Percentiles rank a stretch among this genome's conserved stretches.
Evolutionary conservation across 2,329 filamentous ascomycete species (phyloP).

Genomic region (Cryphonectria nitschkei): DNA sequence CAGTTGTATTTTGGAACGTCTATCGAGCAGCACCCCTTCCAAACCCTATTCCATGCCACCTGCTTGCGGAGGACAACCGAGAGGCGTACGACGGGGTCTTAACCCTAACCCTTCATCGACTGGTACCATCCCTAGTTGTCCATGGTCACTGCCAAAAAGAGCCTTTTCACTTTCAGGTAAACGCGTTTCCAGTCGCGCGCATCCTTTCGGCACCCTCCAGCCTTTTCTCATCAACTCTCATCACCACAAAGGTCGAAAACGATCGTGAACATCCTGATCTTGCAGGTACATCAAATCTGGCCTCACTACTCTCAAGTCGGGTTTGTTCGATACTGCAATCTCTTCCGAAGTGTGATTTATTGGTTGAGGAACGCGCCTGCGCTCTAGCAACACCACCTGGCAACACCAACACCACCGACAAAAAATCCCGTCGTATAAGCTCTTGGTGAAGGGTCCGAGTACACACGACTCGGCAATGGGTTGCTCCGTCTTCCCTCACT

Average conservation of each 20-base stretch:
- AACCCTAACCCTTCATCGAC: background rate
- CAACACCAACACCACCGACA: background rate
- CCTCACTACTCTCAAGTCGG: background rate
- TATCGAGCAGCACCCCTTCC: too few relatives aligned
- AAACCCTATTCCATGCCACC: background rate
- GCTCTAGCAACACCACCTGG: background rate
- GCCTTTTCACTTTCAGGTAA: background rate
- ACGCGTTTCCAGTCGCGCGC: background rate
- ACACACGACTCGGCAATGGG: background rate
- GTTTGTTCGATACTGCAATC: background rate
- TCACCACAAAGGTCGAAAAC: background rate
- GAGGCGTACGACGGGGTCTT: background rate
- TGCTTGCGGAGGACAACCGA: background rate
- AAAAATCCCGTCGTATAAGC: background rate
- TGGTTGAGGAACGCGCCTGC: background rate
- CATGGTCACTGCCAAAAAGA: constrained; percentile 1
- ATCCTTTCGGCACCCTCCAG: background rate
- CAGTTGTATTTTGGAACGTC: too few relatives aligned
- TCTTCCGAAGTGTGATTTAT: background rate
- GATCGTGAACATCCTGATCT: background rate
- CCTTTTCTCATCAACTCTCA: background rate
- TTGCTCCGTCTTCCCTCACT: background rate
- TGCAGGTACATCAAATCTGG: background rate
- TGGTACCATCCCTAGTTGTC: too few relatives aligned
- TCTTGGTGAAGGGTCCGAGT: background rate